Conservation (phyloP, 345 rosid species). For the Viola odorata region DNA sequence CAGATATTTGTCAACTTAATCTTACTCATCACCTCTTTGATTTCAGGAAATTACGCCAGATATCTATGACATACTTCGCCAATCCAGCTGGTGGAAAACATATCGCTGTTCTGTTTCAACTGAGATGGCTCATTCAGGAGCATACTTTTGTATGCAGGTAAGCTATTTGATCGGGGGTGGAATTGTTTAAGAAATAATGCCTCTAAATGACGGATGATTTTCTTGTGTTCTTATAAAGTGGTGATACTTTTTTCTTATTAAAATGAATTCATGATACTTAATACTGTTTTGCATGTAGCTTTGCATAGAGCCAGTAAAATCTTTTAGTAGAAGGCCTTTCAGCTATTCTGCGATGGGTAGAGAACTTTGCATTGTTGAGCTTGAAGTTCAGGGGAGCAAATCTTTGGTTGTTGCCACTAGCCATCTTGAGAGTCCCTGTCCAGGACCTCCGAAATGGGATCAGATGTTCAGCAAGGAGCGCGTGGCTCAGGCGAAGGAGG, state of each 20-base stretch:
- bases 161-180: conserved; percentile 2
- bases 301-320: conserved; percentile 70
- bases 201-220: too few species aligned
- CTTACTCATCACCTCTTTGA: neutral
- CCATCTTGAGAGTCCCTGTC: conserved; percentile 98
- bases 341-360: conserved; percentile 81
- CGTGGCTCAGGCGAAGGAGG: conserved; percentile 68
- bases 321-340: conserved; percentile 55
- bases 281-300: conserved; percentile 41
- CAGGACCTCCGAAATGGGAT: conserved; percentile 89
- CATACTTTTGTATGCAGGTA: conserved; percentile 88
- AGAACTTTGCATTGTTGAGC: conserved; percentile 66
- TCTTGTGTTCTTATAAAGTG: too few species aligned
- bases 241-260: too few species aligned
- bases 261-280: too few species aligned
- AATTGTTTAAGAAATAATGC: too few species aligned
- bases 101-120: conserved; percentile 61
- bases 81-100: conserved; percentile 80
- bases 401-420: conserved; percentile 73
- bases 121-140: conserved; percentile 36
- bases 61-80: conserved; percentile 55
- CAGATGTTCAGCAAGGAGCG: conserved; percentile 97
- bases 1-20: conserved; percentile 2
- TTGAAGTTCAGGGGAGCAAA: conserved; percentile 49
- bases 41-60: conserved; percentile 79